These are phyloP conservation scores for Gillenia trifoliata DNA, from an alignment of 306 rosid species.

Conservation along the genomic window DNA sequence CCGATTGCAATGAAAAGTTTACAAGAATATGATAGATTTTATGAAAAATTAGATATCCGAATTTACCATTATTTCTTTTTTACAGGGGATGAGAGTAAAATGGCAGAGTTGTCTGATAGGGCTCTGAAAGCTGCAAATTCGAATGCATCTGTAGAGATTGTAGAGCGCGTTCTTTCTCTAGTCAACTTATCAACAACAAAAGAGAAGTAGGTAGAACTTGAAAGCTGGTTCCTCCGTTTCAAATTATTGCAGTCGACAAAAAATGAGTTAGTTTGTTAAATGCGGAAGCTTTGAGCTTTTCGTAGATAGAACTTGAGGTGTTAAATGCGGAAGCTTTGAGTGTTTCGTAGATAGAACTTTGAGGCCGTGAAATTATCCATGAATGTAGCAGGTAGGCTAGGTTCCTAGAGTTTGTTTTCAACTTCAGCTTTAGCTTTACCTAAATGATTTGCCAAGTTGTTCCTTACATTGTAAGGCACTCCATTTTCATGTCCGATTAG, in stretches of 20 bases:
- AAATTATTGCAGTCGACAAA: neutral
- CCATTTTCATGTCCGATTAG: neutral
- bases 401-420: neutral
- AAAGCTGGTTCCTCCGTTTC: neutral
- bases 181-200: slow-evolving; percentile 29
- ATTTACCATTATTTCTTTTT: neutral
- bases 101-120: slow-evolving; percentile 74
- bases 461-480: neutral
- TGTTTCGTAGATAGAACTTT: neutral
- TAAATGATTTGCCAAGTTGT: neutral
- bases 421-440: neutral
- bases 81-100: slow-evolving; percentile 54
- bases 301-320: neutral
- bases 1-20: neutral
- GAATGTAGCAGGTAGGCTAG: slow-evolving; percentile 2
- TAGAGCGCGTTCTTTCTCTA: slow-evolving; percentile 48
- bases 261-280: neutral
- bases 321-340: neutral
- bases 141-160: slow-evolving; percentile 59
- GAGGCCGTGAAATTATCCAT: neutral
- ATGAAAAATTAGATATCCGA: neutral
- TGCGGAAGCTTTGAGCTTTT: neutral
- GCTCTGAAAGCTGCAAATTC: slow-evolving; percentile 59
- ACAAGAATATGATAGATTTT: neutral
- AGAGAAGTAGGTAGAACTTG: neutral